Evolutionary conservation across 129 eudicot species (phyloP).

Genomic region (Rutidosis leptorrhynchoides): DNA sequence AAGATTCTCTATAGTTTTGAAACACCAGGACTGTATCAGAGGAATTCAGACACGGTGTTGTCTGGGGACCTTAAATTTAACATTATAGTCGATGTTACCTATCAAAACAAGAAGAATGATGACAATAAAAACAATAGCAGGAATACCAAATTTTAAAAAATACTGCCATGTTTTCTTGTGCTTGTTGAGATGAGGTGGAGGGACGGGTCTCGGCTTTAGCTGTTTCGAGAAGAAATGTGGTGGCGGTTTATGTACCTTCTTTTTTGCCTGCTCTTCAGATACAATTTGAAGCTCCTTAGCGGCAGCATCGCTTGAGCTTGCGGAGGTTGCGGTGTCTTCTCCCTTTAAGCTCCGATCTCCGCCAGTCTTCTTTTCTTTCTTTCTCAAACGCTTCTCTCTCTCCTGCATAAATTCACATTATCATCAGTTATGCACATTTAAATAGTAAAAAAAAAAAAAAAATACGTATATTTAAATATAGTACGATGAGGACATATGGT

Average conservation of each 20-base stretch:
- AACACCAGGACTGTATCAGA: neutral
- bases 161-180: conserved; percentile 48
- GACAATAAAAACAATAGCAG: conserved; percentile 16
- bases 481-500: neutral
- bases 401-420: conserved; percentile 44
- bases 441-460: too few species aligned
- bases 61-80: conserved; percentile 25
- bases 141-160: conserved; percentile 32
- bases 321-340: conserved; percentile 38
- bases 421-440: neutral
- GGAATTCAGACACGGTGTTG: neutral
- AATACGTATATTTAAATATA: too few species aligned
- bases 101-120: conserved; percentile 38
- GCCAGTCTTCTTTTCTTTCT: conserved; percentile 69
- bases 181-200: conserved; percentile 68
- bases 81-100: conserved; percentile 34
- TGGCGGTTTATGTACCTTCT: neutral
- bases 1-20: conserved; percentile 25
- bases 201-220: conserved; percentile 55
- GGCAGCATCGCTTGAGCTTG: conserved; percentile 19
- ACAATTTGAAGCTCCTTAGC: conserved; percentile 32
- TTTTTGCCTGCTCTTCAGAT: conserved; percentile 29
- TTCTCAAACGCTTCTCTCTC: conserved; percentile 67
- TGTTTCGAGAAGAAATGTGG: conserved; percentile 15
- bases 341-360: conserved; percentile 35